Percentiles rank a stretch among this genome's conserved stretches.
Evolutionary conservation across 78 protist genomes (phyloP).

Genomic region (Corallochytrium limacisporum): DNA sequence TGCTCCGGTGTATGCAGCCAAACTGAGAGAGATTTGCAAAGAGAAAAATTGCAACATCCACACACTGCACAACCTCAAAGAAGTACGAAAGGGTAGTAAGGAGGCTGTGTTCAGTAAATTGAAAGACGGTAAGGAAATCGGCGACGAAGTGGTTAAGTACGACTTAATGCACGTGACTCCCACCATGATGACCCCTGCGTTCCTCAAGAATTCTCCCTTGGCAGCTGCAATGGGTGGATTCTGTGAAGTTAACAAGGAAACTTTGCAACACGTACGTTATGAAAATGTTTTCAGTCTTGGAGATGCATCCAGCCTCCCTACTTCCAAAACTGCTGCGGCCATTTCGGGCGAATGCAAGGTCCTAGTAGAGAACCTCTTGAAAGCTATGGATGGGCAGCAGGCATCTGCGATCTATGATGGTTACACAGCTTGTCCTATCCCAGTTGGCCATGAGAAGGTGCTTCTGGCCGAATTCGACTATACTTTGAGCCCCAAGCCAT

Average conservation of each 20-base stretch:
- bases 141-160: background rate
- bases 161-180: constrained; percentile 54
- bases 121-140: too few species aligned
- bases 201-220: constrained; percentile 16
- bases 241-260: constrained; percentile 43
- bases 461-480: constrained; percentile 46
- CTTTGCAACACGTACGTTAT: constrained; percentile 38
- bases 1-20: constrained; percentile 33
- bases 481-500: constrained; percentile 13
- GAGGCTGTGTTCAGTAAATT: constrained; percentile 51
- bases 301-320: constrained; percentile 45
- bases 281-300: constrained; percentile 49
- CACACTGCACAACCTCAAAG: constrained; percentile 11
- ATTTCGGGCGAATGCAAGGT: constrained; percentile 41
- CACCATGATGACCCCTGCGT: constrained; percentile 30
- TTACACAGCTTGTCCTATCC: constrained; percentile 55
- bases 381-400: constrained; percentile 21
- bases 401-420: constrained; percentile 39
- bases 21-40: constrained; percentile 15
- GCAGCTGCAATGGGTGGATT: constrained; percentile 48
- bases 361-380: constrained; percentile 26
- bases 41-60: constrained; percentile 7
- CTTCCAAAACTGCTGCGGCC: constrained; percentile 62
- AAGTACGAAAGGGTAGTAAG: constrained; percentile 28
- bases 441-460: constrained; percentile 10